Evolutionary conservation across 2,329 filamentous ascomycete species (phyloP).

Genomic region (Didymella sp.): DNA sequence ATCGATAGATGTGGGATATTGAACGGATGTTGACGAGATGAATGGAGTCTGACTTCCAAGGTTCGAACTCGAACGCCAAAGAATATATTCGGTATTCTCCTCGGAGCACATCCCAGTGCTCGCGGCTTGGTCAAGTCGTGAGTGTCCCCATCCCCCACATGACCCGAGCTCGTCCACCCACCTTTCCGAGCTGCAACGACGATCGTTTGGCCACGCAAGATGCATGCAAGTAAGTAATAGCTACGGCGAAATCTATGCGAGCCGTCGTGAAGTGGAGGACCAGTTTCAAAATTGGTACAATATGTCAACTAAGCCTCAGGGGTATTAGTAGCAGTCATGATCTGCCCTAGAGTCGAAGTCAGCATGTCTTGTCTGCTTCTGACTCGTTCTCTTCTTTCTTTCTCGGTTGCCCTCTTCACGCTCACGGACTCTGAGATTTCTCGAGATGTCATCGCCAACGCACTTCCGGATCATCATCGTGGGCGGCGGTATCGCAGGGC

Average conservation of each 20-base stretch:
- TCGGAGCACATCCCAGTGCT: background rate
- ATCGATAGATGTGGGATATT: background rate
- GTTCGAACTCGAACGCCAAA: background rate
- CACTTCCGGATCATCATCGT: constrained; percentile 44
- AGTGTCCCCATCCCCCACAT: background rate
- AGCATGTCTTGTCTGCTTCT: background rate
- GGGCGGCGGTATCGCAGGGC: constrained; percentile 36
- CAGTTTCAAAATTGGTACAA: background rate
- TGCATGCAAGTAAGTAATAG: too few species aligned
- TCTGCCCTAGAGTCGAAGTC: background rate
- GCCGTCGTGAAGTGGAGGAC: background rate
- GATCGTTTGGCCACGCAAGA: background rate
- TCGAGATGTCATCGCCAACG: constrained; percentile 23
- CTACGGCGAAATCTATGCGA: background rate
- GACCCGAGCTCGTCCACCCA: background rate
- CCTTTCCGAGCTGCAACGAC: background rate
- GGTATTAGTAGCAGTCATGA: background rate
- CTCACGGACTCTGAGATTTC: constrained; percentile 7
- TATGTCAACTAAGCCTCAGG: background rate
- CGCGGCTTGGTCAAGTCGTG: background rate
- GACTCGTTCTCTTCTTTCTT: background rate
- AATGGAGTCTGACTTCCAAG: background rate
- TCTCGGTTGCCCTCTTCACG: constrained; percentile 1
- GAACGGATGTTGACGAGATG: background rate
- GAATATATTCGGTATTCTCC: background rate